phyloP scores from a whole-genome alignment of 306 rosid genomes.

The Begonia peltatifolia region DNA sequence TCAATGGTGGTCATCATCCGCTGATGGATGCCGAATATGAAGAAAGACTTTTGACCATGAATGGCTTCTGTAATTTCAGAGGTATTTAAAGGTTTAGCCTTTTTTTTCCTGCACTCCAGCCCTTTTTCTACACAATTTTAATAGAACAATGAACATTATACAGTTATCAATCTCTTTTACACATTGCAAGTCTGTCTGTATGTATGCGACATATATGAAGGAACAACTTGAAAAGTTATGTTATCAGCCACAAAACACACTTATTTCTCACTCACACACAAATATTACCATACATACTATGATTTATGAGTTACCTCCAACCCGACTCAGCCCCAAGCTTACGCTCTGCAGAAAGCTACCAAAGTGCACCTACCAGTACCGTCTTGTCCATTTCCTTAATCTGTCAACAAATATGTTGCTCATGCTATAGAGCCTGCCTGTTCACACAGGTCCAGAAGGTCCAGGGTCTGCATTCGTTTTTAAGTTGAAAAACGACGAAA shows the following conservation, averaged over 20 bases:
- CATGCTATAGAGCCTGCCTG: constrained; percentile 84
- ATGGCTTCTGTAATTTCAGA: no score
- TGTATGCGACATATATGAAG: no score
- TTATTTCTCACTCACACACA: constrained; percentile 19
- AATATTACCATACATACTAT: constrained; percentile 10
- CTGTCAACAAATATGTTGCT: constrained; percentile 30
- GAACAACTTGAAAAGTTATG: no score
- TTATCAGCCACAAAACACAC: neutral
- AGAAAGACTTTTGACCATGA: no score
- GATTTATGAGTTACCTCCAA: neutral
- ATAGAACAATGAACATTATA: neutral
- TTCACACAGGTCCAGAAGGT: constrained; percentile 82
- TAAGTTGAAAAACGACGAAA: no score
- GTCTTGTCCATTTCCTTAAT: no score
- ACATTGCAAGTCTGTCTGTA: neutral
- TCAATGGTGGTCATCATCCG: no score
- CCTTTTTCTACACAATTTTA: no score
- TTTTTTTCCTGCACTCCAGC: no score
- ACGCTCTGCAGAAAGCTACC: constrained; percentile 80
- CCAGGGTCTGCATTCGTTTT: constrained; percentile 66
- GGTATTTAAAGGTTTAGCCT: no score
- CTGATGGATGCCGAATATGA: no score
- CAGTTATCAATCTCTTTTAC: constrained; percentile 1
- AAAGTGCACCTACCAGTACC: constrained; percentile 27
- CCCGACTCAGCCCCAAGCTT: constrained; percentile 58